Conservation (phyloP, 495 filamentous ascomycete species). For the Evernia prunastri region DNA sequence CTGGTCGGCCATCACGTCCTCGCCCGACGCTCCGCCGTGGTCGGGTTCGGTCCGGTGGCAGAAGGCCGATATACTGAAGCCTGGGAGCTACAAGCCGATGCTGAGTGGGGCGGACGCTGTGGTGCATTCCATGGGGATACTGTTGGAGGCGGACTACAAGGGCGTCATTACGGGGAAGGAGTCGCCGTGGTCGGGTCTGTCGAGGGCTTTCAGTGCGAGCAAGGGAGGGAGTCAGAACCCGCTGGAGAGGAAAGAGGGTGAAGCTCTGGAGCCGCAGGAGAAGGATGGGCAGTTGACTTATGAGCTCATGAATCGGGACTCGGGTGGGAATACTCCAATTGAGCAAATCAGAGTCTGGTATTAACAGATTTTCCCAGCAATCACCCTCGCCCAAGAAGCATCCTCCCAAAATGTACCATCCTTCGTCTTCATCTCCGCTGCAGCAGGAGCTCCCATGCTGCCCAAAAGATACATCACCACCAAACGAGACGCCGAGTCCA, state of each 20-base stretch:
- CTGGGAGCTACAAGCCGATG: slow-evolving; percentile 64
- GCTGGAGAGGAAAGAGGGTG: slow-evolving; percentile 48
- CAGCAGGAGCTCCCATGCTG: slow-evolving; percentile 74
- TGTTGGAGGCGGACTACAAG: slow-evolving; percentile 98
- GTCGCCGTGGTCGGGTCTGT: slow-evolving; percentile 64
- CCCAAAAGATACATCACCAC: slow-evolving; percentile 82
- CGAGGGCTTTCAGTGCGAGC: slow-evolving; percentile 64
- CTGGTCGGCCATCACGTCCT: slow-evolving; percentile 75
- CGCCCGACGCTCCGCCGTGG: slow-evolving; percentile 68
- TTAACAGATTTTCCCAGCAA: slow-evolving; percentile 34
- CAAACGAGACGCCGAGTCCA: slow-evolving; percentile 82
- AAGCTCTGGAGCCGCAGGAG: slow-evolving; percentile 57
- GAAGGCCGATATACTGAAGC: slow-evolving; percentile 77
- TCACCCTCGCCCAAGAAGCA: slow-evolving; percentile 80
- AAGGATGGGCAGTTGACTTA: slow-evolving; percentile 77
- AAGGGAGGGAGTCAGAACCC: slow-evolving; percentile 56
- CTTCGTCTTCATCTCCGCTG: slow-evolving; percentile 85
- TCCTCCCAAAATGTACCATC: slow-evolving; percentile 52
- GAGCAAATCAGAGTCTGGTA: slow-evolving; percentile 1
- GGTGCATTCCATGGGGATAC: slow-evolving; percentile 88
- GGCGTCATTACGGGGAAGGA: slow-evolving; percentile 77
- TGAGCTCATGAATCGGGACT: slow-evolving; percentile 96
- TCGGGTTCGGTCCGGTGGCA: slow-evolving; percentile 77
- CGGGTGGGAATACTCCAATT: slow-evolving; percentile 39
- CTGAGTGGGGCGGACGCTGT: slow-evolving; percentile 72